Conservation (phyloP, 2,329 filamentous ascomycete species). For the Trichoderma cornu-damae region DNA sequence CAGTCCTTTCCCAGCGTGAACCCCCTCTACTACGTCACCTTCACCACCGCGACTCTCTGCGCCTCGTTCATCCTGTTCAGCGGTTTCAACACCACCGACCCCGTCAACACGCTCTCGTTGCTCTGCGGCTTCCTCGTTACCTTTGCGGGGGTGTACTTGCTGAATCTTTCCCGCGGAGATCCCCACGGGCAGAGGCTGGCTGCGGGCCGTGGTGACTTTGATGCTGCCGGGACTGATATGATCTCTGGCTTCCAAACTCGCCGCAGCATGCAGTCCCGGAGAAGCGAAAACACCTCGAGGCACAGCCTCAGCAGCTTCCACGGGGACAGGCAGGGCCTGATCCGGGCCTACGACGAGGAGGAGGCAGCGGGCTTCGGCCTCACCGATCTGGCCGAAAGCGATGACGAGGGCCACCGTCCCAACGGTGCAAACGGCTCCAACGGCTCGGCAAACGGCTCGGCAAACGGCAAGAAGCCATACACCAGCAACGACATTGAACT, state of each 20-base stretch:
- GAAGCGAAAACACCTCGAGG: constrained; percentile 62
- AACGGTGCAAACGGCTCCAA: constrained; percentile 28
- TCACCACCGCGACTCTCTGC: constrained; percentile 88
- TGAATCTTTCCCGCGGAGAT: constrained; percentile 91
- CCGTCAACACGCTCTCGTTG: constrained; percentile 86
- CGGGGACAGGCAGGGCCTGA: constrained; percentile 74
- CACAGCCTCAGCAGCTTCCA: constrained; percentile 60
- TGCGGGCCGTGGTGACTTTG: constrained; percentile 56
- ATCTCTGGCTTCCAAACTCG: constrained; percentile 85
- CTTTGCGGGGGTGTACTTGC: constrained; percentile 89
- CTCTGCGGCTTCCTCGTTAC: constrained; percentile 91
- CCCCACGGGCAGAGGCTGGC: constrained; percentile 70
- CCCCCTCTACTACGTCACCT: constrained; percentile 94
- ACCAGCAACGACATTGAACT: constrained; percentile 44
- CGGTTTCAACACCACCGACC: constrained; percentile 91
- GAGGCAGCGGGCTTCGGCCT: constrained; percentile 68
- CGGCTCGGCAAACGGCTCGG: constrained; percentile 37
- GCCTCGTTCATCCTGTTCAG: constrained; percentile 95
- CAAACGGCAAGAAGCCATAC: constrained; percentile 41
- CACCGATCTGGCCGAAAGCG: constrained; percentile 70
- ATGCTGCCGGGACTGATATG: constrained; percentile 85
- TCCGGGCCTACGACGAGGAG: constrained; percentile 85
- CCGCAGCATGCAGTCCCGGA: constrained; percentile 83
- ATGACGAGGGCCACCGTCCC: constrained; percentile 47
- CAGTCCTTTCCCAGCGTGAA: constrained; percentile 64